A percentile compares a stretch with the other conserved stretches of the same genome.
phyloP scores from a whole-genome alignment of 2,329 filamentous ascomycete genomes.

The Pseudofabraea citricarpa region DNA sequence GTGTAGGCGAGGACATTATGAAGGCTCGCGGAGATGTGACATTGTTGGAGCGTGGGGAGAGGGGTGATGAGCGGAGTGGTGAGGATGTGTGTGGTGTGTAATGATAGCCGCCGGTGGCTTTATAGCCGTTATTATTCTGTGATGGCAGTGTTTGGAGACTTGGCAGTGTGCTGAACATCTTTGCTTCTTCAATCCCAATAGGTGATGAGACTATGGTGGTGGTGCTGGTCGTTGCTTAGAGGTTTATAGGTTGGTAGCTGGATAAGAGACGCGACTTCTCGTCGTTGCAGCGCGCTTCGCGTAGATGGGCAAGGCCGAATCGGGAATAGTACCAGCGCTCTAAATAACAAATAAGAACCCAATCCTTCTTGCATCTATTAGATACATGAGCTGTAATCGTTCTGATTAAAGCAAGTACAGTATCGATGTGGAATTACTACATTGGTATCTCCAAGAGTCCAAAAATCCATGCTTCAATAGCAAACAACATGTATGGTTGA shows the following conservation, averaged over 20 bases:
- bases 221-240: conserved; percentile 1
- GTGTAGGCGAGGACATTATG: conserved; percentile 21
- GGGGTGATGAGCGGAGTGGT: conserved; percentile 54
- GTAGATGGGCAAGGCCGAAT: not conserved
- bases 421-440: no score
- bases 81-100: conserved; percentile 43
- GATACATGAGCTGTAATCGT: no score
- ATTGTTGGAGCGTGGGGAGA: conserved; percentile 40
- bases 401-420: no score
- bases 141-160: conserved; percentile 4
- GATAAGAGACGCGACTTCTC: not conserved
- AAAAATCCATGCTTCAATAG: no score
- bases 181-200: no score
- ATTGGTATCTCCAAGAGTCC: no score
- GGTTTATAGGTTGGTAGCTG: not conserved
- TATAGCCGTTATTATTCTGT: no score
- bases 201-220: no score
- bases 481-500: no score
- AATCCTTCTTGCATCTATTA: no score
- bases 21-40: conserved; percentile 33
- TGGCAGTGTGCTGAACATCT: conserved; percentile 24
- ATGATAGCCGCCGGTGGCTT: conserved; percentile 9
- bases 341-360: no score
- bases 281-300: not conserved
- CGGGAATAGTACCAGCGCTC: no score